Conservation (phyloP, 1,284 basidiomycete genomes). For the Austropuccinia psidii region DNA sequence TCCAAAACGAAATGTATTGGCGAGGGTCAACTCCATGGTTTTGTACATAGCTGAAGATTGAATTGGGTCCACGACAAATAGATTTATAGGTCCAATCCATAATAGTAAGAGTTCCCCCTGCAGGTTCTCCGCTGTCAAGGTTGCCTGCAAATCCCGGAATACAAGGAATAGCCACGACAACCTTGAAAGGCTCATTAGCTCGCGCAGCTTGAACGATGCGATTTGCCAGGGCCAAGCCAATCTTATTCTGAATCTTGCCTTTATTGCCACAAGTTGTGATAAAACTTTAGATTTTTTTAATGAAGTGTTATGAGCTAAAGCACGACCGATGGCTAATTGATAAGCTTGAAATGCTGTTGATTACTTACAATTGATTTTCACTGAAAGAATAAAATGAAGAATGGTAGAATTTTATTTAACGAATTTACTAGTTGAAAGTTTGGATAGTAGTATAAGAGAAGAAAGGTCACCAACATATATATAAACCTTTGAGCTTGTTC, state of each 20-base stretch:
- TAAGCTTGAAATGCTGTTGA: no score
- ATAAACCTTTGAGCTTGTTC: constrained; percentile 74
- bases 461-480: constrained; percentile 62
- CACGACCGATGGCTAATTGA: constrained; percentile 40
- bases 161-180: constrained; percentile 66
- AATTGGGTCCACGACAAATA: constrained; percentile 76
- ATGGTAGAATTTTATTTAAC: no score
- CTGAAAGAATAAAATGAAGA: background rate
- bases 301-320: constrained; percentile 29
- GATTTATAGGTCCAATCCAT: constrained; percentile 69
- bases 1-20: constrained; percentile 72
- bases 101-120: constrained; percentile 59
- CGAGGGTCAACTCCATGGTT: constrained; percentile 73
- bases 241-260: constrained; percentile 65
- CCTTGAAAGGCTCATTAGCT: constrained; percentile 69
- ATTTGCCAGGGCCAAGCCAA: constrained; percentile 71
- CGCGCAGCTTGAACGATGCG: constrained; percentile 70
- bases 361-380: constrained; percentile 90
- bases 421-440: no score
- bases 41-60: constrained; percentile 73
- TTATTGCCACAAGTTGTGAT: constrained; percentile 55
- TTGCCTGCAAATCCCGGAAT: constrained; percentile 45
- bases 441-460: no score
- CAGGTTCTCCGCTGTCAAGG: constrained; percentile 37
- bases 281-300: constrained; percentile 59